Base-by-base conservation (phyloP, 495 filamentous ascomycete species). In the Chlorociboria aeruginascens region DNA sequence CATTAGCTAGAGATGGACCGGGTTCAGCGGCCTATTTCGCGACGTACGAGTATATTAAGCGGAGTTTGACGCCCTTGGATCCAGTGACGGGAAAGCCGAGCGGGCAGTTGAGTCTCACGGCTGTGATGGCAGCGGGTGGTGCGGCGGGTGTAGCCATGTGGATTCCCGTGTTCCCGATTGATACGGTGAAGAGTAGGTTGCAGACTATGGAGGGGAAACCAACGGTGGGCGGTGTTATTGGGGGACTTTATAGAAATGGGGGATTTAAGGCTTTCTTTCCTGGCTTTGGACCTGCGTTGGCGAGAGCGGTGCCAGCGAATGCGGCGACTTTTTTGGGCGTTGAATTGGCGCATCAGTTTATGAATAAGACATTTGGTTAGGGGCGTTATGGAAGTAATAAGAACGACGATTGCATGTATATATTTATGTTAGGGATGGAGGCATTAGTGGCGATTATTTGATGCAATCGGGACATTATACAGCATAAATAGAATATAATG, bases 91-190 rank as follows among this genome's bases (percentile, higher is more conserved):
- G 86, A 8, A 81, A 86, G 46, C 64, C 79, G 12, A 80, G 73
- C 10, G 82, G 81, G 33, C 69, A 89, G 53, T 68, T 97, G 39
- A 88, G 84, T 44, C 65, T 97, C 51, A 62, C 75, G 3, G 93
- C 92, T 3, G 77, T 99, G n/a, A 80, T 86, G 52, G 72, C 77
- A 32, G 92, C 92, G 0, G 92, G 92, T 49, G 92, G 86, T 39
- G 83, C 80, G 0, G 92, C 92, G 0, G 92, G 92, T 57, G 80
- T 99, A 40, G 89, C 92, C 17, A 99, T 99, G 93, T 99, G 92
- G 92, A 86, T 96, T 51, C 87, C 94, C 20, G 89, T 99, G 14
- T 99, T 99, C 76, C 92, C 92, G 6, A 73, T 99, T 45, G 92
- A 99, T 59, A 99, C 92, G 0, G 79, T 99, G 64, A 99, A 99